Conservation (phyloP, 2,329 filamentous ascomycete genomes). For the Xylariaceae sp. region DNA sequence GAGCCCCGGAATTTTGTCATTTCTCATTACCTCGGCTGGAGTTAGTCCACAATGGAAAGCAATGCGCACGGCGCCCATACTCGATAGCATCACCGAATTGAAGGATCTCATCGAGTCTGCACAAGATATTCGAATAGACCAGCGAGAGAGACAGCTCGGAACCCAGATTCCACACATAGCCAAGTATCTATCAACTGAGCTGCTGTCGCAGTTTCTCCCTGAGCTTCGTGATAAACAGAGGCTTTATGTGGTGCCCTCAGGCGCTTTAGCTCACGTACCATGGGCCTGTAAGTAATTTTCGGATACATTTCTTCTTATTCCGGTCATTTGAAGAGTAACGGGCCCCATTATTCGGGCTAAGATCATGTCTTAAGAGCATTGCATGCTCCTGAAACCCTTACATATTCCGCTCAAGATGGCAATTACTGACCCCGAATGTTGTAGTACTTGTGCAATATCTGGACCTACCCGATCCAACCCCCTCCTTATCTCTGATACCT, state of each 20-base stretch:
- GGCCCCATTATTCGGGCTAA: no score
- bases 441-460: conserved; percentile 17
- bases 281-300: no score
- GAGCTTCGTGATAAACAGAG: conserved; percentile 16
- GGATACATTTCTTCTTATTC: no score
- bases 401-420: no score
- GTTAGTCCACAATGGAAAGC: conserved; percentile 14
- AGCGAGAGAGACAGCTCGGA: conserved; percentile 7
- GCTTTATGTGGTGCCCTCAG: conserved; percentile 23
- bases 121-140: not conserved
- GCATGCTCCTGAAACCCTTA: no score
- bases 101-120: conserved; percentile 19
- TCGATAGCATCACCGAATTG: conserved; percentile 11
- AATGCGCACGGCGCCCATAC: conserved; percentile 16
- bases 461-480: not conserved
- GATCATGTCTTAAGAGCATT: no score
- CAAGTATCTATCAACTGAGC: conserved; percentile 1
- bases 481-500: conserved; percentile 24
- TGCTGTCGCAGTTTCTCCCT: conserved; percentile 16
- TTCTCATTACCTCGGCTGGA: conserved; percentile 17
- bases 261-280: conserved; percentile 20
- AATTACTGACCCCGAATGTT: no score
- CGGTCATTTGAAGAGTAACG: no score
- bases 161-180: conserved; percentile 9
- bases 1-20: conserved; percentile 15